phyloP scores from a whole-genome alignment of 2,329 filamentous ascomycete genomes.

The Xylogone sp. region DNA sequence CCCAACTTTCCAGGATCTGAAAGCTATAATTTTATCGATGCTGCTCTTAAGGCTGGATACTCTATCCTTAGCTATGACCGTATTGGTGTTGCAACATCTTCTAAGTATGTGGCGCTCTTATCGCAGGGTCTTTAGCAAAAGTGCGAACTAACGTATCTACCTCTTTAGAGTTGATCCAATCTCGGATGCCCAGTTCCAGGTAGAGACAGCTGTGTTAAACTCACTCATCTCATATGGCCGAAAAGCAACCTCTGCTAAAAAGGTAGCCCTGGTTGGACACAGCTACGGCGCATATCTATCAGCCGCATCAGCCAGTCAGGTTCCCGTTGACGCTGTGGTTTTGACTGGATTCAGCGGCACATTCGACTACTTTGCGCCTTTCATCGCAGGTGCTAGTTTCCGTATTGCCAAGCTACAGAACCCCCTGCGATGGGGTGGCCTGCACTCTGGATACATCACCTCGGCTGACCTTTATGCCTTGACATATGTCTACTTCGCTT shows the following conservation, averaged over 20 bases:
- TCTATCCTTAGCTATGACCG: constrained; percentile 29
- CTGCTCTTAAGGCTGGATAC: constrained; percentile 24
- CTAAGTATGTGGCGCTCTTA: constrained; percentile 17
- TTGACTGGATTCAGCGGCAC: constrained; percentile 22
- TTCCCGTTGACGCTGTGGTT: constrained; percentile 14
- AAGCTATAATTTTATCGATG: constrained; percentile 24
- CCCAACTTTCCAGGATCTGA: constrained; percentile 18
- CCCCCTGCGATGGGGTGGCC: constrained; percentile 22
- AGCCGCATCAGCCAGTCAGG: constrained; percentile 18
- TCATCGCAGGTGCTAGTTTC: constrained; percentile 24
- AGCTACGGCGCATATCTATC: constrained; percentile 29
- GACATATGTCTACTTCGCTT: constrained; percentile 24
- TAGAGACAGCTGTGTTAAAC: constrained; percentile 26
- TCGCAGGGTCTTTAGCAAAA: neutral
- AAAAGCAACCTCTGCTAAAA: constrained; percentile 15
- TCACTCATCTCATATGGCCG: constrained; percentile 23
- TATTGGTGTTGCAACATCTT: constrained; percentile 29
- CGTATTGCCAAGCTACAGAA: constrained; percentile 21
- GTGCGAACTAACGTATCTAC: too few relatives aligned
- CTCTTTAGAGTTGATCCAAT: constrained; percentile 17
- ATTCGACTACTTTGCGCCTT: constrained; percentile 24
- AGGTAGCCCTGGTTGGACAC: constrained; percentile 26
- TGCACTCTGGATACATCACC: constrained; percentile 24
- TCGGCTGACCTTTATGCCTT: constrained; percentile 23
- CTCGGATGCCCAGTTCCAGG: constrained; percentile 28